These are phyloP conservation scores for Colletotrichum tropicicola DNA, from an alignment of 2,329 filamentous ascomycete species.

Conservation along the genomic window DNA sequence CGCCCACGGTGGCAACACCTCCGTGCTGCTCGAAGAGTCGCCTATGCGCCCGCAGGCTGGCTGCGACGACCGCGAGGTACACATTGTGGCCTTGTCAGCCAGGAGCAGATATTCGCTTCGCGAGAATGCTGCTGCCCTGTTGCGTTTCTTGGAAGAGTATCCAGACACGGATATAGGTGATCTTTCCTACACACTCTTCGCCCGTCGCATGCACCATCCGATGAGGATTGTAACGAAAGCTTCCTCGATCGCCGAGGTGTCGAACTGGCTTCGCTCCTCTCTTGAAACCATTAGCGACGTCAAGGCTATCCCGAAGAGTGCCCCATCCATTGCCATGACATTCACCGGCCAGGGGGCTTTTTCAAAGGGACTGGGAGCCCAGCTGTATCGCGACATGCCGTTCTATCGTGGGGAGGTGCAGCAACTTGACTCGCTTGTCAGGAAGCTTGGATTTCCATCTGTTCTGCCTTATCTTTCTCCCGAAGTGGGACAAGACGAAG, in stretches of 20 bases:
- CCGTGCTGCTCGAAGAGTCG: constrained; percentile 68
- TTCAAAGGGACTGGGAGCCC: constrained; percentile 58
- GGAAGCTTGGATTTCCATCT: constrained; percentile 44
- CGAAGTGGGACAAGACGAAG: neutral
- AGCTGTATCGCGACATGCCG: constrained; percentile 60
- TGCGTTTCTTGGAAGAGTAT: constrained; percentile 57
- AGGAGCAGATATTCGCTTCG: constrained; percentile 64
- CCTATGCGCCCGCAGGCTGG: constrained; percentile 48
- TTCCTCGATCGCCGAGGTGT: neutral
- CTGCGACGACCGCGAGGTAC: neutral
- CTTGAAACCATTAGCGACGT: neutral
- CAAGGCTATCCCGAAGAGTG: neutral
- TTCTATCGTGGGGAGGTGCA: constrained; percentile 48
- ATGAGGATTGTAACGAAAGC: neutral
- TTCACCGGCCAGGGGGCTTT: constrained; percentile 66
- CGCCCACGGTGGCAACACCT: constrained; percentile 76
- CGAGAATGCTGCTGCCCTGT: constrained; percentile 63
- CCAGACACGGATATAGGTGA: constrained; percentile 59
- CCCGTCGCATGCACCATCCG: constrained; percentile 63
- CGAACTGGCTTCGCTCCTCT: neutral
- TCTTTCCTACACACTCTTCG: constrained; percentile 74
- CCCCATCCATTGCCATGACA: constrained; percentile 50
- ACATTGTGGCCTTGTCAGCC: constrained; percentile 57
- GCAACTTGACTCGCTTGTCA: constrained; percentile 56
- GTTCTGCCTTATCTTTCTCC: neutral